phyloP scores from a whole-genome alignment of 2,329 filamentous ascomycete species.

The Stylonectria norvegica region DNA sequence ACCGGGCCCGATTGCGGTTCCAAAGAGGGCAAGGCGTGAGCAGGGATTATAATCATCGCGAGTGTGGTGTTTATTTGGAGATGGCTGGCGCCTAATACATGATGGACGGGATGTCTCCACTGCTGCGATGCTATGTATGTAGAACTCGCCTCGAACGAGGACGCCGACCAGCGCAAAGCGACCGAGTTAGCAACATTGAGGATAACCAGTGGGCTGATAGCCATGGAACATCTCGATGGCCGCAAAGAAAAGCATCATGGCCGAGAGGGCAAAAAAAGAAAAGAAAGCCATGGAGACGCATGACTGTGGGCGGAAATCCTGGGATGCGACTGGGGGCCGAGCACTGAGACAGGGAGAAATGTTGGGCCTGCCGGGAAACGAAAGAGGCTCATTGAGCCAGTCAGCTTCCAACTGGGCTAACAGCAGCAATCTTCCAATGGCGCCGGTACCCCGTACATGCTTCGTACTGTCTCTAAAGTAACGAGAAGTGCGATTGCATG shows the following conservation, averaged over 20 bases:
- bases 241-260: conserved; percentile 11
- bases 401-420: conserved; percentile 17
- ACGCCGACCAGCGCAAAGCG: too few relatives aligned
- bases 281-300: conserved; percentile 16
- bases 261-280: conserved; percentile 13
- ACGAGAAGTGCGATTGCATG: conserved; percentile 26
- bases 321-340: conserved; percentile 13
- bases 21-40: background rate
- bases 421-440: conserved; percentile 14
- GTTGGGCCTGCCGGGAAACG: conserved; percentile 11
- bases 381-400: conserved; percentile 10
- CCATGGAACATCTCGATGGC: conserved; percentile 12
- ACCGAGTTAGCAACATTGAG: too few relatives aligned
- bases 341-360: conserved; percentile 24
- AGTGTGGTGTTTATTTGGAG: conserved; percentile 8
- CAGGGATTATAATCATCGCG: too few relatives aligned
- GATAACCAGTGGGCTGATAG: too few relatives aligned
- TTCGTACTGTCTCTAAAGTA: conserved; percentile 15
- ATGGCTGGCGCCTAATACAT: too few relatives aligned
- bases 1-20: background rate
- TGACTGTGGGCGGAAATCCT: conserved; percentile 17
- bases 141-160: too few relatives aligned
- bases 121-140: too few relatives aligned
- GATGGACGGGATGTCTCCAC: too few relatives aligned
- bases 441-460: too few relatives aligned